Conservation (phyloP, 2,329 filamentous ascomycete genomes). For the Trichophaea hybrida region DNA sequence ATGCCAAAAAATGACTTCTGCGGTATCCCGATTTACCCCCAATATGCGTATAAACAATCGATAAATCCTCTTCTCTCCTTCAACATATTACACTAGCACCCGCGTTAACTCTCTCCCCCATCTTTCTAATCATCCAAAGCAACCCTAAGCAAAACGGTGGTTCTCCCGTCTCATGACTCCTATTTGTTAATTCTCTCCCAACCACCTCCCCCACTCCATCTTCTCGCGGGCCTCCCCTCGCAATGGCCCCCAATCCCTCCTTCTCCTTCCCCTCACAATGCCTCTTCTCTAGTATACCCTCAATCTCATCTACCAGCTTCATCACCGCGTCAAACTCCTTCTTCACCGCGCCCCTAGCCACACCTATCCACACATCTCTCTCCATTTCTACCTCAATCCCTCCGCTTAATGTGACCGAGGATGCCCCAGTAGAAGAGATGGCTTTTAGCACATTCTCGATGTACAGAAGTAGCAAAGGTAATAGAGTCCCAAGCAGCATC, state of each 20-base stretch:
- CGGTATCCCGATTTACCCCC: no score
- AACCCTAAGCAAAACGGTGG: constrained; percentile 4
- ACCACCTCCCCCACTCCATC: neutral
- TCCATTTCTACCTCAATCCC: constrained; percentile 51
- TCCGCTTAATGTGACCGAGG: constrained; percentile 36
- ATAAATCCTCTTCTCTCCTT: no score
- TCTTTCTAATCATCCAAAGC: constrained; percentile 4
- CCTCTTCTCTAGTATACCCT: constrained; percentile 46
- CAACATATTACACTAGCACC: neutral
- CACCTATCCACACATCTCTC: constrained; percentile 37
- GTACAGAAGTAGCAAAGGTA: constrained; percentile 10
- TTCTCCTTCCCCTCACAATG: neutral
- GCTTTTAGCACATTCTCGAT: constrained; percentile 1
- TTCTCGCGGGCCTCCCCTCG: neutral
- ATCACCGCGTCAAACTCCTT: constrained; percentile 93
- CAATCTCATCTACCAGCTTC: constrained; percentile 63
- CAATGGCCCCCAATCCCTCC: neutral
- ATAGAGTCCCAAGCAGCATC: constrained; percentile 16
- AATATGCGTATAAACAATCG: no score
- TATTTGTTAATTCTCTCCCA: neutral
- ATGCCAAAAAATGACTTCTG: no score
- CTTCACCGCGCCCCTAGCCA: constrained; percentile 59
- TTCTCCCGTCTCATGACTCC: constrained; percentile 2
- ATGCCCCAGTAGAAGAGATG: neutral
- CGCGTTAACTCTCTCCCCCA: neutral